Base-by-base conservation (phyloP, 306 rosid genomes). In the Begonia masoniana region DNA sequence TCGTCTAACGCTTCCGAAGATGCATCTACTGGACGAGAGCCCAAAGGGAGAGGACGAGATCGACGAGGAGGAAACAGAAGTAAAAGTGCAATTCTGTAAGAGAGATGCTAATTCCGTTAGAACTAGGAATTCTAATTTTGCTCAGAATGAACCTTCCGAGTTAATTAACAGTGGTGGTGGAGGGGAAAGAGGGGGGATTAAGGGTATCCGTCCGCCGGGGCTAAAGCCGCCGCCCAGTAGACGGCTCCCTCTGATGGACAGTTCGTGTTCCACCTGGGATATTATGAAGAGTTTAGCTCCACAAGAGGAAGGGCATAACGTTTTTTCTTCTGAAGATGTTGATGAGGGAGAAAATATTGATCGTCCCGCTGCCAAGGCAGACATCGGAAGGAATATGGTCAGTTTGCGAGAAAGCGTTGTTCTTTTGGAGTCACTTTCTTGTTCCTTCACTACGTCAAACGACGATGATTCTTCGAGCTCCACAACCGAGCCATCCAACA, bases 231-330 rank as follows among this genome's bases (percentile, higher is more conserved):
- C 94, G 45, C 97, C 97, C 4, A 69, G 75, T 49, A 49, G 54
- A 71, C 76, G 71, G 55, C 68, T 67, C 62, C 71, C 74, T 1
- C 74, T 61, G 39, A 19, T 78, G 10, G 85, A 78, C 69, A 9
- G 19, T 41, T 46, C 69, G 51, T 13, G 76, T 61, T 85, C 97
- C n/a, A 82, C 97, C 62, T 89, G 95, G 97, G 97, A 85, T 62
- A 51, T 85, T 50, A 46, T 80, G 6, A 80, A 71, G 74, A 77
- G 65, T 15, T 82, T 89, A 12, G 91, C 82, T 24, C 91, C 94
- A 5, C 39, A 4, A 31, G 69, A 39, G 8, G 81, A 55, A 5
- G 53, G 26, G 52, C 12, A 35, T 55, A 49, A 15, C 39, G 39
- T 31, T 4, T 31, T 31, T 62, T 61, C 69, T 8, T 52, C 41